Base-by-base conservation (phyloP, 371 early-diverging fungal genomes). In the Mortierella sp. region DNA sequence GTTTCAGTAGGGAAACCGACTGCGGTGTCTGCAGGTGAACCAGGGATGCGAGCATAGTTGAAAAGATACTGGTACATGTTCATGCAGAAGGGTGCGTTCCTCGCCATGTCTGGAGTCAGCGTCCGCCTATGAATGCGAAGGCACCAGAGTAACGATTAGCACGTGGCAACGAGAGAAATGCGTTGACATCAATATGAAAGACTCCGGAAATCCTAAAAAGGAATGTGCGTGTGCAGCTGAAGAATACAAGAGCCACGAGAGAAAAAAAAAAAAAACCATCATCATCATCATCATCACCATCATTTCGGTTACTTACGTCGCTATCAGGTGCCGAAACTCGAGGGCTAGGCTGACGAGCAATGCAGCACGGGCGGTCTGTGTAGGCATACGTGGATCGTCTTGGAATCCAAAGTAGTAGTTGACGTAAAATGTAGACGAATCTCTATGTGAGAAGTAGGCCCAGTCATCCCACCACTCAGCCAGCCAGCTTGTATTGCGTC, bases 1-100 rank as follows among this genome's bases (percentile, higher is more conserved):
- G 83, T 83, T 8, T 88, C 86, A 0, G 76, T 60, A 18, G 69
- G 66, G 68, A 67, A 79, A 3, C 89, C 84, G 5, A 87, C 83
- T 54, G 90, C 89, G 39, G 77, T 84, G 70, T 90, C 90, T 0
- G 86, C 86, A 28, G 85, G 77, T 14, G 86, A 84, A n/a, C 89
- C 89, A 10, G 92, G 86, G 39, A 91, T 86, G 43, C 92, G 91
- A 24, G 88, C 84, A 16, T 91, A 88, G 45, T 87, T 88, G 84
- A 92, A 92, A 49, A 92, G 67, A 16, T 88, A 87, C 47, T 85
- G 79, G 73, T 90, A 92, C 77, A 91, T 91, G 49, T 90, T 90
- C 91, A 91, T 92, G 74, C 90, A 90, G 22, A 92, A 86, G 10
- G 91, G 92, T 3, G 84, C 87, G 40, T 90, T 91, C 51, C 91